A percentile compares a stretch with the other conserved stretches of the same genome.
Evolutionary conservation across 2,329 filamentous ascomycete genomes (phyloP).

Genomic region (Penicillium psychrosexuale): DNA sequence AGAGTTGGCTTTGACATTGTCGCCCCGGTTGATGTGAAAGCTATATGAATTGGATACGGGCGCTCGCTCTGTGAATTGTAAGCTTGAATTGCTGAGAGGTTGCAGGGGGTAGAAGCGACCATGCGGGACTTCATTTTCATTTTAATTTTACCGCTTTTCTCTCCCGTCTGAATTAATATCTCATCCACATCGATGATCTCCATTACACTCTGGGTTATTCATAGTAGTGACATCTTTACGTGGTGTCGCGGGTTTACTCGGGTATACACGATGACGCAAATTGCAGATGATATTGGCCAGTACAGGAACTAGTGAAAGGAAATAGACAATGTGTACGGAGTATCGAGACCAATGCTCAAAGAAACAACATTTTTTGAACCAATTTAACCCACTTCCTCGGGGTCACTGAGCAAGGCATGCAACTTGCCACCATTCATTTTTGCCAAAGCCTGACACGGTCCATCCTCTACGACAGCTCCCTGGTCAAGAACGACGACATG

Average conservation of each 20-base stretch:
- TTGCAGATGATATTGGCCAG: not conserved
- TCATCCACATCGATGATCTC: not conserved
- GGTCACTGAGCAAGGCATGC: constrained; percentile 34
- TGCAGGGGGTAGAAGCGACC: not conserved
- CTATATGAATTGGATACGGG: not conserved
- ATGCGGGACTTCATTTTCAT: not conserved
- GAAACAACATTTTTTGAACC: not conserved
- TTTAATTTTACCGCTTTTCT: constrained; percentile 1
- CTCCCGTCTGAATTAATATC: not conserved
- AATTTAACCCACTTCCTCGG: constrained; percentile 1
- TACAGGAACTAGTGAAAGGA: not conserved
- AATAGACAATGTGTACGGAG: not conserved
- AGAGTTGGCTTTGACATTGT: constrained; percentile 29
- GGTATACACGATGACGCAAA: not conserved
- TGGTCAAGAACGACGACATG: constrained; percentile 69
- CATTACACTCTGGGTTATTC: not conserved
- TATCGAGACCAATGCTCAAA: not conserved
- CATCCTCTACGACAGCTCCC: constrained; percentile 66
- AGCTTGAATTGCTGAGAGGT: not conserved
- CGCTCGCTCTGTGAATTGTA: not conserved
- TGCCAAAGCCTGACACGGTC: constrained; percentile 62
- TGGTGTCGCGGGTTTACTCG: not conserved
- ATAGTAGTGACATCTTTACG: not conserved
- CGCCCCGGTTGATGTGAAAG: not conserved
- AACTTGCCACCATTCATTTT: constrained; percentile 46